A percentile compares a stretch with the other conserved stretches of the same genome.
These are phyloP conservation scores for Lodderomyces beijingensis DNA, from an alignment of 1,139 yeast species.

Conservation along the genomic window DNA sequence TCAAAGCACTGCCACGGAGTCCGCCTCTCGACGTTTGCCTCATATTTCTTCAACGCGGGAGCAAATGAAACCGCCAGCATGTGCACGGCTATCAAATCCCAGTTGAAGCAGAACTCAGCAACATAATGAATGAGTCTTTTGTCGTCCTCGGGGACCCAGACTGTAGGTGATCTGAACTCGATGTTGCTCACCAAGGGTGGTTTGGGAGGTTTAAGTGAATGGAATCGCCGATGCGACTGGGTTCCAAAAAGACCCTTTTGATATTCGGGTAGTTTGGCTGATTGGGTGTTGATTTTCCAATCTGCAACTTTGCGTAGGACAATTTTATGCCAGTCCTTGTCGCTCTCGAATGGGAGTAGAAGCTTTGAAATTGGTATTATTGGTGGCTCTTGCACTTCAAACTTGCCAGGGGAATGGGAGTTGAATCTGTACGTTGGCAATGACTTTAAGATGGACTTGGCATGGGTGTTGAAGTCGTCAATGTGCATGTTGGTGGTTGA, in stretches of 20 bases:
- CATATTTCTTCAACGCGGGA: slow-evolving; percentile 56
- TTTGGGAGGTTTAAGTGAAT: slow-evolving; percentile 71
- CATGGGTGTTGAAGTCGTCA: slow-evolving; percentile 50
- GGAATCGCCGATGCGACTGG: slow-evolving; percentile 56
- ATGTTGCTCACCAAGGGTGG: slow-evolving; percentile 82
- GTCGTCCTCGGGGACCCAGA: slow-evolving; percentile 95
- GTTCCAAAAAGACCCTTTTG: slow-evolving; percentile 60
- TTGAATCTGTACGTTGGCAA: slow-evolving; percentile 55
- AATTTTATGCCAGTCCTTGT: slow-evolving; percentile 59
- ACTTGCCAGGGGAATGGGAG: slow-evolving; percentile 22
- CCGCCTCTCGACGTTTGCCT: slow-evolving; percentile 86
- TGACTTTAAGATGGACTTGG: slow-evolving; percentile 50
- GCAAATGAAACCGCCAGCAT: slow-evolving; percentile 54
- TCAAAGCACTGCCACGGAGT: slow-evolving; percentile 99
- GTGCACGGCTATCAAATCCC: slow-evolving; percentile 88
- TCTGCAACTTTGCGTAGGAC: slow-evolving; percentile 47
- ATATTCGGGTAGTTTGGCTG: slow-evolving; percentile 31
- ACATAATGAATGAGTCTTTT: slow-evolving; percentile 73
- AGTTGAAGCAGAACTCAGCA: slow-evolving; percentile 83
- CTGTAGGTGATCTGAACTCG: slow-evolving; percentile 82
- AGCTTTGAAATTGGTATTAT: slow-evolving; percentile 50
- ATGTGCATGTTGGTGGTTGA: slow-evolving; percentile 13
- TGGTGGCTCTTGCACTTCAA: slow-evolving; percentile 23
- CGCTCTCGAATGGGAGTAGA: slow-evolving; percentile 58
- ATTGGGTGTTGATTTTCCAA: slow-evolving; percentile 13